Percentiles rank a stretch among this genome's conserved stretches.
These are phyloP conservation scores for Macadamia integrifolia DNA, from an alignment of 164 flowering plant species.

Conservation along the genomic window DNA sequence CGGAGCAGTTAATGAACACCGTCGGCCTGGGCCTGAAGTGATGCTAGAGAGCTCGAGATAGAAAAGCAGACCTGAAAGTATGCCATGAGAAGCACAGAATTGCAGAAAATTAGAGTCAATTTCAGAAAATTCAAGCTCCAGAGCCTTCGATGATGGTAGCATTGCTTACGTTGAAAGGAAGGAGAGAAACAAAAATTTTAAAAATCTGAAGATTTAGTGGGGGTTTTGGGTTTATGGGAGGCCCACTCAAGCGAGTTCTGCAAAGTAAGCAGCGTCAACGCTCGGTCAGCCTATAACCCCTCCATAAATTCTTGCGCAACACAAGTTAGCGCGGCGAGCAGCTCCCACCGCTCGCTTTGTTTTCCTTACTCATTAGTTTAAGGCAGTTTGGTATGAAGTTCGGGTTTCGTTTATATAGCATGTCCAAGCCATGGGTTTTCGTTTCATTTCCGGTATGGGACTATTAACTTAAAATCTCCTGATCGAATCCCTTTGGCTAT, in stretches of 20 bases:
- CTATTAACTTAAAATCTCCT: no score
- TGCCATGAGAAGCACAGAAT: constrained; percentile 65
- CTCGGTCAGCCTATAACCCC: constrained; percentile 96
- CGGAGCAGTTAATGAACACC: no score
- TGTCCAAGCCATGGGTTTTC: no score
- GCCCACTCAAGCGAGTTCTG: constrained; percentile 99
- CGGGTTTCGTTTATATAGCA: not conserved
- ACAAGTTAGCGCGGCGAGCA: constrained; percentile 50
- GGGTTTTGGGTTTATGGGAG: constrained; percentile 43
- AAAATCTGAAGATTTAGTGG: not conserved
- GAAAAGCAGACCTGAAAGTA: constrained; percentile 43
- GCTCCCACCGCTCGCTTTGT: constrained; percentile 90
- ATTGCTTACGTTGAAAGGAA: constrained; percentile 5
- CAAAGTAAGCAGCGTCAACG: constrained; percentile 99
- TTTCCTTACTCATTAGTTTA: constrained; percentile 96
- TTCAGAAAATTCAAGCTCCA: constrained; percentile 44
- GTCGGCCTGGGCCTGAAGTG: no score
- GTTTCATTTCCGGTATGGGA: no score
- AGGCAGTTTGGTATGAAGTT: constrained; percentile 34
- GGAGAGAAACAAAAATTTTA: no score
- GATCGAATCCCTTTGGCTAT: no score
- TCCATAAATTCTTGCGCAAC: constrained; percentile 85
- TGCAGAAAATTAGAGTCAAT: constrained; percentile 43
- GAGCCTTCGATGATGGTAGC: constrained; percentile 45
- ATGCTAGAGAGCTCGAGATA: no score